phyloP scores from a whole-genome alignment of 1,139 yeast species.

The Yamadazyma conglobata region DNA sequence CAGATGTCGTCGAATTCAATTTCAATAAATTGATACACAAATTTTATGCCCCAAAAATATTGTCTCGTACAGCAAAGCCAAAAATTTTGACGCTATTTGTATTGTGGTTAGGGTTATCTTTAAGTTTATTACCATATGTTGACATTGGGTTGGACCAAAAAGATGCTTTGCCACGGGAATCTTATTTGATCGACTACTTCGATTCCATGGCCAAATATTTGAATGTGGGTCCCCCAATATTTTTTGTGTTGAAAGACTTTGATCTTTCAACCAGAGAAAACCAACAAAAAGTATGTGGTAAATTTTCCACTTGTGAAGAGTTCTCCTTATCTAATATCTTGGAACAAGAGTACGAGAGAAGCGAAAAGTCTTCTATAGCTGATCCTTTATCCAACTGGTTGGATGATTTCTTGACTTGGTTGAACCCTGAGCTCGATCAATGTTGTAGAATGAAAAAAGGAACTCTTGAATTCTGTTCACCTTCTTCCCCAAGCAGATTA shows the following conservation, averaged over 20 bases:
- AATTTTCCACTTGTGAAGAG: constrained; percentile 78
- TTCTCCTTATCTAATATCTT: constrained; percentile 77
- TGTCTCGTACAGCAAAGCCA: constrained; percentile 45
- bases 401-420: constrained; percentile 84
- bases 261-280: constrained; percentile 57
- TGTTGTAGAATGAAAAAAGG: constrained; percentile 71
- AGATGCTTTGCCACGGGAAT: constrained; percentile 77
- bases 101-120: constrained; percentile 62
- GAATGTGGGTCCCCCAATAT: constrained; percentile 89
- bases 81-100: constrained; percentile 53
- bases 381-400: constrained; percentile 92
- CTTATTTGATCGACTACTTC: constrained; percentile 78
- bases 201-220: constrained; percentile 69
- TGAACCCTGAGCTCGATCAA: constrained; percentile 80
- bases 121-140: constrained; percentile 65
- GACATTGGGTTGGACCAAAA: constrained; percentile 85
- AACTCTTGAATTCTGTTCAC: constrained; percentile 50
- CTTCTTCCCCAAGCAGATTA: constrained; percentile 64
- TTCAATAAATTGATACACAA: constrained; percentile 24
- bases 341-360: constrained; percentile 78
- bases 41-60: constrained; percentile 50
- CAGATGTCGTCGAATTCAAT: constrained; percentile 21
- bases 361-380: constrained; percentile 58
- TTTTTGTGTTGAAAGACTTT: constrained; percentile 67
- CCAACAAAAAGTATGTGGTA: constrained; percentile 81